These are phyloP conservation scores for Penicillium sp. DNA, from an alignment of 2,329 filamentous ascomycete genomes.

Conservation along the genomic window DNA sequence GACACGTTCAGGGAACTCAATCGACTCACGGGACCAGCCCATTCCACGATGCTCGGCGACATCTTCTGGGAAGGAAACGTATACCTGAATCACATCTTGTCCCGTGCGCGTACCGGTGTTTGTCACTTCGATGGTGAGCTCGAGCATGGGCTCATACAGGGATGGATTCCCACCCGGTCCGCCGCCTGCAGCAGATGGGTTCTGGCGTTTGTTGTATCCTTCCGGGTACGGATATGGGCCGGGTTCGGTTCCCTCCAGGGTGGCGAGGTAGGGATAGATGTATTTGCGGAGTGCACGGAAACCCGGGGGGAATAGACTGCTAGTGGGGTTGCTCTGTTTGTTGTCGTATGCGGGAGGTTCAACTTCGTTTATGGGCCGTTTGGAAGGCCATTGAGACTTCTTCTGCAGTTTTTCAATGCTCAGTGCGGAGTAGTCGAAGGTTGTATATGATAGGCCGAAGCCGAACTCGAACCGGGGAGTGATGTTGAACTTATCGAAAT, in stretches of 20 bases:
- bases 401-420: slow-evolving; percentile 47
- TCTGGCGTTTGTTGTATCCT: slow-evolving; percentile 53
- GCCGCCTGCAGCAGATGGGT: slow-evolving; percentile 64
- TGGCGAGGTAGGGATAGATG: slow-evolving; percentile 68
- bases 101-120: slow-evolving; percentile 50
- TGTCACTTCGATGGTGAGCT: slow-evolving; percentile 46
- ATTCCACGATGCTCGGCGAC: slow-evolving; percentile 29
- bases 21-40: slow-evolving; percentile 34
- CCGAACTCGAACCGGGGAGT: slow-evolving; percentile 82
- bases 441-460: slow-evolving; percentile 78
- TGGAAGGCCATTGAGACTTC: slow-evolving; percentile 50
- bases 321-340: slow-evolving; percentile 54
- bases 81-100: slow-evolving; percentile 56
- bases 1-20: slow-evolving; percentile 62
- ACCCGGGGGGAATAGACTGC: slow-evolving; percentile 59
- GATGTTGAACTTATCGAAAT: slow-evolving; percentile 76
- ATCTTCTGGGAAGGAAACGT: slow-evolving; percentile 63
- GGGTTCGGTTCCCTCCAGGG: slow-evolving; percentile 48
- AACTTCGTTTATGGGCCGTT: slow-evolving; percentile 41
- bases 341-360: slow-evolving; percentile 56
- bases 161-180: slow-evolving; percentile 53
- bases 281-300: slow-evolving; percentile 66
- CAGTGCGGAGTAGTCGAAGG: slow-evolving; percentile 61
- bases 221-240: slow-evolving; percentile 52
- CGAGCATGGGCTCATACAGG: slow-evolving; percentile 51